phyloP scores from a whole-genome alignment of 2,329 filamentous ascomycete species.

The Cladobotryum protrusum region DNA sequence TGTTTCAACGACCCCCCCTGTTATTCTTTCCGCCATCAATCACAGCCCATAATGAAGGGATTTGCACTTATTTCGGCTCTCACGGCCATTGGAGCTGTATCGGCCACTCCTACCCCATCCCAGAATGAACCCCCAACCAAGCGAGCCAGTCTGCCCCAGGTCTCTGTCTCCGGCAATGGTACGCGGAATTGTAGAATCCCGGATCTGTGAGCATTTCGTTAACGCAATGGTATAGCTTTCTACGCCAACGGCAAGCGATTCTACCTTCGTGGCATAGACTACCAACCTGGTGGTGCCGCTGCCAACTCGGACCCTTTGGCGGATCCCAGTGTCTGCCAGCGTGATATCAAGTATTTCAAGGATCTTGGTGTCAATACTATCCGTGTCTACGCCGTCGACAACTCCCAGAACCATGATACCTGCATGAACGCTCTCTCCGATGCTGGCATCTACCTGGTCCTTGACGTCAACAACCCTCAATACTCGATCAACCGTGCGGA shows the following conservation, averaged over 20 bases:
- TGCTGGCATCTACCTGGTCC: conserved; percentile 85
- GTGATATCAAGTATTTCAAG: conserved; percentile 77
- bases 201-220: neutral
- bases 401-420: conserved; percentile 70
- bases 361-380: conserved; percentile 84
- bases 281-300: conserved; percentile 56
- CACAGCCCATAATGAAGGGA: conserved; percentile 41
- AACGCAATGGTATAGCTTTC: conserved; percentile 39
- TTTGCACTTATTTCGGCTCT: conserved; percentile 42
- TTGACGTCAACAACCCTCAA: conserved; percentile 83
- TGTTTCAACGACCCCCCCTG: neutral
- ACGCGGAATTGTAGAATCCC: conserved; percentile 15
- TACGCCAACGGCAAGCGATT: conserved; percentile 48
- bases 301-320: conserved; percentile 66
- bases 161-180: conserved; percentile 54
- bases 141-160: conserved; percentile 42
- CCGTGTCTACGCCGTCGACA: conserved; percentile 90
- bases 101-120: conserved; percentile 45
- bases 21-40: conserved; percentile 11
- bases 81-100: conserved; percentile 38
- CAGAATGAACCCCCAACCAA: conserved; percentile 43
- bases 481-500: conserved; percentile 79
- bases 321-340: conserved; percentile 62
- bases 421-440: conserved; percentile 79
- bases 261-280: conserved; percentile 56